phyloP scores from a whole-genome alignment of 2,329 filamentous ascomycete species.

The Colletotrichum limetticola region DNA sequence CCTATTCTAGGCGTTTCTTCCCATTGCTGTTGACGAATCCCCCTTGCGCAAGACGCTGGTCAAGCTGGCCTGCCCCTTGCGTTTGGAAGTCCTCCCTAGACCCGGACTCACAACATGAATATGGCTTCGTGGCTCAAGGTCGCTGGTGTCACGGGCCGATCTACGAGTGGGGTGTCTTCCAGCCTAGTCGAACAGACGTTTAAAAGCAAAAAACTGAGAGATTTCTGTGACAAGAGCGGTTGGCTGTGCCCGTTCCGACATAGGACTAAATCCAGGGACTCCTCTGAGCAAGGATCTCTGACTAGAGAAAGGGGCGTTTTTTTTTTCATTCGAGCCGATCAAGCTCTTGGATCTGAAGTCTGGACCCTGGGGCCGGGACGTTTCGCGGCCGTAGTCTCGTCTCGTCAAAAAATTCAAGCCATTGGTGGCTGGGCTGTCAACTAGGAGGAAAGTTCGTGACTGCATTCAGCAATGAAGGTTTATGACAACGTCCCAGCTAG shows the following conservation, averaged over 20 bases:
- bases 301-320: neutral
- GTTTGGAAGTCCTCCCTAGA: neutral
- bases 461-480: constrained; percentile 16
- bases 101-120: neutral
- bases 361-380: constrained; percentile 23
- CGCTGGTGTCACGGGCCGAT: constrained; percentile 2
- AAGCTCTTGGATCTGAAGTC: constrained; percentile 8
- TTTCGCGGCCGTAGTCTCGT: neutral
- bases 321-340: neutral
- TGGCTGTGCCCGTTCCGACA: neutral
- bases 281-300: neutral
- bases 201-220: neutral
- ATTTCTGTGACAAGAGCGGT: neutral
- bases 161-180: neutral
- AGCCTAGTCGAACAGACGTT: constrained; percentile 5
- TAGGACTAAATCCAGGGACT: neutral
- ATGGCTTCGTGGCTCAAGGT: constrained; percentile 1
- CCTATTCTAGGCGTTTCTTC: neutral
- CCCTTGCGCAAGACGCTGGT: constrained; percentile 8
- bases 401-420: constrained; percentile 17
- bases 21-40: neutral
- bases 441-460: constrained; percentile 5
- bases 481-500: neutral
- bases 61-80: constrained; percentile 12
- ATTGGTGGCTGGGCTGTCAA: constrained; percentile 17